These are phyloP conservation scores for Aspergillus pseudoviridinutans DNA, from an alignment of 2,329 filamentous ascomycete species.

Conservation along the genomic window DNA sequence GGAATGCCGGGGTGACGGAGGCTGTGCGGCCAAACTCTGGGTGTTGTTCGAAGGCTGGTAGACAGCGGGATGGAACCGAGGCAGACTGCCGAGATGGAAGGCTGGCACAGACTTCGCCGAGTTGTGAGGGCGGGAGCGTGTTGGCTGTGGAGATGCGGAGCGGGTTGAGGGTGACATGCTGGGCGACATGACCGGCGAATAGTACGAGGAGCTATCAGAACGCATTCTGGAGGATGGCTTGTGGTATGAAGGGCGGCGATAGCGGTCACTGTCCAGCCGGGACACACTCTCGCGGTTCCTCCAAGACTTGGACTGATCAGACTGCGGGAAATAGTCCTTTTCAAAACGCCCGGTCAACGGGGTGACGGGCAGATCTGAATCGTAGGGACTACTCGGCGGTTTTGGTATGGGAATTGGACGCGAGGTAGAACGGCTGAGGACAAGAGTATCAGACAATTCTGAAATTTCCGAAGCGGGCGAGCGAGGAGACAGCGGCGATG, in stretches of 20 bases:
- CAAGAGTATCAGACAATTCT: slow-evolving; percentile 24
- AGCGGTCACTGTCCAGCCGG: slow-evolving; percentile 12
- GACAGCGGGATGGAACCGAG: slow-evolving; percentile 45
- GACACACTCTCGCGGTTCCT: slow-evolving; percentile 13
- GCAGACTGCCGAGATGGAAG: slow-evolving; percentile 39
- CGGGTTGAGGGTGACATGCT: slow-evolving; percentile 32
- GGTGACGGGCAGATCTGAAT: slow-evolving; percentile 34
- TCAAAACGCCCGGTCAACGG: slow-evolving; percentile 38
- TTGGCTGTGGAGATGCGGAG: slow-evolving; percentile 33
- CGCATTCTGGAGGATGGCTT: slow-evolving; percentile 25
- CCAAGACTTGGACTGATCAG: slow-evolving; percentile 17
- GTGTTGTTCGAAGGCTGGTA: slow-evolving; percentile 32
- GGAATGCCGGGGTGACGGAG: slow-evolving; percentile 30
- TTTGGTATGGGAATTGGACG: slow-evolving; percentile 35
- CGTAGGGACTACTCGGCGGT: slow-evolving; percentile 20
- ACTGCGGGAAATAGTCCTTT: slow-evolving; percentile 33
- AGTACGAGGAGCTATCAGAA: slow-evolving; percentile 29
- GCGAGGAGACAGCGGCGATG: slow-evolving; percentile 21
- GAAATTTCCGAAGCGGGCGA: slow-evolving; percentile 21
- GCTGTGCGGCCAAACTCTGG: slow-evolving; percentile 23
- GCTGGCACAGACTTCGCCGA: slow-evolving; percentile 32
- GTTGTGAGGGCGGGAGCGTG: slow-evolving; percentile 28
- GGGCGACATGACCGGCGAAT: slow-evolving; percentile 27
- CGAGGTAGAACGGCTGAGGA: slow-evolving; percentile 26
- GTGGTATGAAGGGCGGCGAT: slow-evolving; percentile 9